Percentiles rank a stretch among this genome's conserved stretches.
These are phyloP conservation scores for Arxiozyma slooffiae DNA, from an alignment of 1,139 yeast genomes.

Conservation along the genomic window DNA sequence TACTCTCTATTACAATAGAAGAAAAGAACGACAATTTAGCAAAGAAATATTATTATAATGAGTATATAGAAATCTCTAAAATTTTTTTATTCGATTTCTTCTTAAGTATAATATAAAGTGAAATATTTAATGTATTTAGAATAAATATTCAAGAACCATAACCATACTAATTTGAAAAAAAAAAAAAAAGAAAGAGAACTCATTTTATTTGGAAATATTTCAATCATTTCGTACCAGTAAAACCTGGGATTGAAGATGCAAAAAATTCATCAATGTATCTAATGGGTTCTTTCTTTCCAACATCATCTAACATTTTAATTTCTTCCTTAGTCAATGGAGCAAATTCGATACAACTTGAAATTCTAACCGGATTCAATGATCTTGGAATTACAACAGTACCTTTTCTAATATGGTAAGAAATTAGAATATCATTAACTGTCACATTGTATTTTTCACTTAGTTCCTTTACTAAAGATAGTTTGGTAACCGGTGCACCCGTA, in stretches of 20 bases:
- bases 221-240: conserved; percentile 12
- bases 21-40: conserved; percentile 4
- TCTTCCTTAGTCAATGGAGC: conserved; percentile 40
- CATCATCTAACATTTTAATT: conserved; percentile 33
- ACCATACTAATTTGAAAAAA: no score
- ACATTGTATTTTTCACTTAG: conserved; percentile 40
- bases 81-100: conserved; percentile 10
- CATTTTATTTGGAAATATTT: background rate
- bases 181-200: no score
- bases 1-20: background rate
- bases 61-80: conserved; percentile 8
- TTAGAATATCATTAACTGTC: conserved; percentile 39
- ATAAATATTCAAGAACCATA: background rate
- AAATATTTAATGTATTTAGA: no score
- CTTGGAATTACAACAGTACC: conserved; percentile 48
- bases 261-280: conserved; percentile 31
- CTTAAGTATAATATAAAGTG: background rate
- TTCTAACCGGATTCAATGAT: conserved; percentile 35
- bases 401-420: conserved; percentile 47
- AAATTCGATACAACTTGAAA: conserved; percentile 28
- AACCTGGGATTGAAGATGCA: conserved; percentile 24
- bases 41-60: conserved; percentile 8
- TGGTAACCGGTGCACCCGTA: conserved; percentile 43
- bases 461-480: conserved; percentile 35
- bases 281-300: conserved; percentile 39